Evolutionary conservation across 768 basidiomycete genomes (phyloP).

Genomic region (Russula brevipes): DNA sequence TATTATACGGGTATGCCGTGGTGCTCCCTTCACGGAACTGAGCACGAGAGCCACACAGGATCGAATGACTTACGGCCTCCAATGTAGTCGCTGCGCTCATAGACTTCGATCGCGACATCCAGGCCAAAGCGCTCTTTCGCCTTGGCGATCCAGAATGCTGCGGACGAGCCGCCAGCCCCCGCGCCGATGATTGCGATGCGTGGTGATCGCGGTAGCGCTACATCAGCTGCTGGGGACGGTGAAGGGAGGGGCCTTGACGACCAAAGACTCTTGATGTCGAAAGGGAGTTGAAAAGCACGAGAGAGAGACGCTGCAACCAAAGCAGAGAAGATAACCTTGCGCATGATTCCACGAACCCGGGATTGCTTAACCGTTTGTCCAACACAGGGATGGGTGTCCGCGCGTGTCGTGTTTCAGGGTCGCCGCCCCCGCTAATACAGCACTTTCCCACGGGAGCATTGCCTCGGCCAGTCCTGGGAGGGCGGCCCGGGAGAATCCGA

Average conservation of each 20-base stretch:
- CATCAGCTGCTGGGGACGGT: not conserved
- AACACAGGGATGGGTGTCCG: too few relatives aligned
- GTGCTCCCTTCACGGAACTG: conserved; percentile 58
- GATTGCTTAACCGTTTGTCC: too few relatives aligned
- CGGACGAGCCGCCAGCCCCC: conserved; percentile 80
- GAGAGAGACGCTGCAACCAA: conserved; percentile 28
- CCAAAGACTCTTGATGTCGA: conserved; percentile 35
- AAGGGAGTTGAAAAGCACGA: conserved; percentile 44
- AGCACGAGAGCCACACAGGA: not conserved
- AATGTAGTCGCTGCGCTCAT: conserved; percentile 68
- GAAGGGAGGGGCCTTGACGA: not conserved
- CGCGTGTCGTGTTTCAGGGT: too few relatives aligned
- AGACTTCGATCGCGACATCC: conserved; percentile 76
- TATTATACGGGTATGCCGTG: conserved; percentile 64
- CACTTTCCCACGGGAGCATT: too few relatives aligned
- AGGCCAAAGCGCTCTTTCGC: conserved; percentile 66
- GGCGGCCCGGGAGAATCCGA: too few relatives aligned
- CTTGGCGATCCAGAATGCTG: conserved; percentile 79
- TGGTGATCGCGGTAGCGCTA: not conserved
- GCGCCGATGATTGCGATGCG: conserved; percentile 85
- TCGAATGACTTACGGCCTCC: conserved; percentile 68
- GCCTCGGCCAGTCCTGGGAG: too few relatives aligned
- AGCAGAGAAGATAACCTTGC: conserved; percentile 23
- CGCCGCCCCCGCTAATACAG: too few relatives aligned
- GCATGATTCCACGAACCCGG: not conserved